phyloP scores from a whole-genome alignment of 1,284 basidiomycete genomes.

The Trametes pubescens region DNA sequence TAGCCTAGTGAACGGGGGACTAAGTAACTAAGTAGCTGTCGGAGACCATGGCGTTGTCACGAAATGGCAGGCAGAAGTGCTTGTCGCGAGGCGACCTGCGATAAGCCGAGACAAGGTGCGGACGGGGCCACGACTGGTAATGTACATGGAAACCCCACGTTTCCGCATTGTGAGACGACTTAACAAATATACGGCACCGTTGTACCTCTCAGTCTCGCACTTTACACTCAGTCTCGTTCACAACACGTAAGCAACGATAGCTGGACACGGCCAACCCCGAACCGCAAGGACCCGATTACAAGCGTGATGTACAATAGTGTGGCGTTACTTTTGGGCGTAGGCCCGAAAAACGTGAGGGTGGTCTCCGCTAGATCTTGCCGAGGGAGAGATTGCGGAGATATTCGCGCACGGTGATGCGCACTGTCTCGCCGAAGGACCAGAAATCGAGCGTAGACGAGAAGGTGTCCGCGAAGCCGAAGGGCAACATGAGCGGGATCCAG shows the following conservation, averaged over 20 bases:
- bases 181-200: too few species aligned
- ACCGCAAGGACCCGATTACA: background rate
- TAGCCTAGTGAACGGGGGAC: too few species aligned
- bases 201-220: too few species aligned
- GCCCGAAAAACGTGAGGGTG: background rate
- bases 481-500: slow-evolving; percentile 92
- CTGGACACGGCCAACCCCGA: background rate
- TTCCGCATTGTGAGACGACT: too few species aligned
- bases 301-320: background rate
- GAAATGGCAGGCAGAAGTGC: too few species aligned
- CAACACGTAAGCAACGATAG: background rate
- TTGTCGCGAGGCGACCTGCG: too few species aligned
- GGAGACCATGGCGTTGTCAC: too few species aligned
- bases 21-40: too few species aligned
- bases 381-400: slow-evolving; percentile 84
- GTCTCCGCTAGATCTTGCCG: slow-evolving; percentile 75
- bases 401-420: slow-evolving; percentile 83
- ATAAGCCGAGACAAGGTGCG: too few species aligned
- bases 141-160: too few species aligned
- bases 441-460: slow-evolving; percentile 91
- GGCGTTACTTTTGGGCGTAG: slow-evolving; percentile 4
- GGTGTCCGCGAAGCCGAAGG: slow-evolving; percentile 91
- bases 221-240: too few species aligned
- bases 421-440: slow-evolving; percentile 83
- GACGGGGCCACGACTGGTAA: too few species aligned